Evolutionary conservation across 257 asterid genomes (phyloP).

Genomic region (Penstemon davidsonii): DNA sequence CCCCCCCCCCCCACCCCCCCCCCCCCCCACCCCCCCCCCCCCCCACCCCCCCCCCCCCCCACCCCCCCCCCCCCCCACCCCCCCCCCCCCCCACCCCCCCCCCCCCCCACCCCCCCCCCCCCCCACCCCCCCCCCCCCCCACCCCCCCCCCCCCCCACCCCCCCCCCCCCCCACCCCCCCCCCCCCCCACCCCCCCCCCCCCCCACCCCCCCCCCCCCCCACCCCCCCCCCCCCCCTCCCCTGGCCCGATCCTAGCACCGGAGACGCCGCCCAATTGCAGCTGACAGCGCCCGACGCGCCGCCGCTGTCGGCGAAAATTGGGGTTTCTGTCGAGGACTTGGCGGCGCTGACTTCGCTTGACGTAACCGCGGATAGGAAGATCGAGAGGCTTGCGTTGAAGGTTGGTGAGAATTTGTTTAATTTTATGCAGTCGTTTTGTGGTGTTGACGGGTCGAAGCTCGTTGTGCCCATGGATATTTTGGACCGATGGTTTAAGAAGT

Average conservation of each 20-base stretch:
- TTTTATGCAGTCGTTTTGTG: conserved; percentile 96
- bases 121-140: no score
- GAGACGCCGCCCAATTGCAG: conserved; percentile 45
- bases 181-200: no score
- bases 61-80: no score
- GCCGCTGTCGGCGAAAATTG: conserved; percentile 78
- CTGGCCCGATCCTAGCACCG: conserved; percentile 83
- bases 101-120: no score
- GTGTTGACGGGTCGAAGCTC: conserved; percentile 85
- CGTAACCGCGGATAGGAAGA: conserved; percentile 79
- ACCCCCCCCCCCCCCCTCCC: no score
- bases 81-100: no score
- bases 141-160: no score
- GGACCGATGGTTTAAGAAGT: conserved; percentile 97
- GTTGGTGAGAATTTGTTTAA: conserved; percentile 95
- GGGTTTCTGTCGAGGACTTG: conserved; percentile 86
- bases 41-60: no score
- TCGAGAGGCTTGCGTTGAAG: conserved; percentile 86
- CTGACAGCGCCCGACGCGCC: conserved; percentile 59
- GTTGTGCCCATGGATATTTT: conserved; percentile 93
- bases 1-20: no score
- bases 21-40: no score
- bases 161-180: no score
- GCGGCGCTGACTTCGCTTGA: conserved; percentile 77
- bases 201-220: no score